These are phyloP conservation scores for Sugiyamaella mastotermitis DNA, from an alignment of 805 yeast species.

Conservation along the genomic window DNA sequence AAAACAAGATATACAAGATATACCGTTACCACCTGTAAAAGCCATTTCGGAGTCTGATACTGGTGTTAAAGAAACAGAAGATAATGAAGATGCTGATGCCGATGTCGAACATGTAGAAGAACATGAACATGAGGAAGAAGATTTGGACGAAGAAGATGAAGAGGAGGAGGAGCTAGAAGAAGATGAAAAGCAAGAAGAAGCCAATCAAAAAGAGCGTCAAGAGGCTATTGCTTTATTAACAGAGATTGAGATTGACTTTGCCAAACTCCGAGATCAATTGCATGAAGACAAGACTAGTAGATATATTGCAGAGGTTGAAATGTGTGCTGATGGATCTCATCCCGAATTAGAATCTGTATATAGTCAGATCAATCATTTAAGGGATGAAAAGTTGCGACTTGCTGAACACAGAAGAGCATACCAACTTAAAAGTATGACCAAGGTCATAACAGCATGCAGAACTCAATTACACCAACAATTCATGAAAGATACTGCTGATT, in stretches of 20 bases:
- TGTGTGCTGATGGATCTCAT: constrained; percentile 85
- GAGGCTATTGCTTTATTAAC: constrained; percentile 69
- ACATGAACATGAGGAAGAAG: constrained; percentile 17
- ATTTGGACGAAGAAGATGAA: constrained; percentile 1
- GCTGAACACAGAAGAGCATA: constrained; percentile 51
- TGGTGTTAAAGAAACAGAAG: constrained; percentile 16
- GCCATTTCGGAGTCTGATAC: constrained; percentile 9
- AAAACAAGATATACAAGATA: neutral
- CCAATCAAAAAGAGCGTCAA: constrained; percentile 42
- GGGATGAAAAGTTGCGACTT: constrained; percentile 59
- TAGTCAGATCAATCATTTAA: constrained; percentile 62
- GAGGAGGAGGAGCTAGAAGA: constrained; percentile 17
- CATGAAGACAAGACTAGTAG: constrained; percentile 77
- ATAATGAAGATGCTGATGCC: constrained; percentile 22
- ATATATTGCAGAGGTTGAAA: constrained; percentile 73
- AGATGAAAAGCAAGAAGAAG: neutral
- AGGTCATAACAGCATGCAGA: constrained; percentile 73
- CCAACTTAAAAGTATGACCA: constrained; percentile 68
- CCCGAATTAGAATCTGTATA: constrained; percentile 78
- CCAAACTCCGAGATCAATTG: constrained; percentile 73
- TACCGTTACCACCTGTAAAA: constrained; percentile 1
- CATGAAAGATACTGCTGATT: constrained; percentile 59
- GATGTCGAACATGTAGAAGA: constrained; percentile 15
- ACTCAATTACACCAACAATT: constrained; percentile 81
- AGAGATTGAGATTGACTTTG: constrained; percentile 80